Percentiles rank a stretch among this genome's conserved stretches.
These are phyloP conservation scores for Pyrenopolyporus hunteri DNA, from an alignment of 495 filamentous ascomycete species.

Conservation along the genomic window DNA sequence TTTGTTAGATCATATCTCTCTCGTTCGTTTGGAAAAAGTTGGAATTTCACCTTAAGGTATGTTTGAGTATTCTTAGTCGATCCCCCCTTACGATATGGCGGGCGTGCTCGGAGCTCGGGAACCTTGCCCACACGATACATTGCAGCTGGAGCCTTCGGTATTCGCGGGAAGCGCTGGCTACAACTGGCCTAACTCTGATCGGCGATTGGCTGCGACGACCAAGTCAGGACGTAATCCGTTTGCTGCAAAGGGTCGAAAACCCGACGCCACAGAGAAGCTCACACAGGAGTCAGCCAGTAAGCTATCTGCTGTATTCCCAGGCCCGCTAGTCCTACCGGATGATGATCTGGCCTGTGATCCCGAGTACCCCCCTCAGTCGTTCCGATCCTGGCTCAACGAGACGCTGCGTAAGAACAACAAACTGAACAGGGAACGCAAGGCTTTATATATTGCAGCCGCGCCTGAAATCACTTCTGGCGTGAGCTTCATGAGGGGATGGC, in stretches of 20 bases:
- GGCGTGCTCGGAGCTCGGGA: background rate
- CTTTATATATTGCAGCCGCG: conserved; percentile 59
- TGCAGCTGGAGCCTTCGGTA: conserved; percentile 44
- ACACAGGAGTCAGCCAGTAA: conserved; percentile 15
- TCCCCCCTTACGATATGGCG: background rate
- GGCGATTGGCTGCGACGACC: conserved; percentile 43
- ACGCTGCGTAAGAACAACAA: conserved; percentile 55
- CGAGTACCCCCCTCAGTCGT: conserved; percentile 60
- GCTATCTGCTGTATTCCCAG: conserved; percentile 56
- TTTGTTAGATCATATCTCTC: background rate
- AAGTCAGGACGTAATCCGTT: conserved; percentile 36
- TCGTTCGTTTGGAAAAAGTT: background rate
- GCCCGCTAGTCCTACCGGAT: conserved; percentile 63
- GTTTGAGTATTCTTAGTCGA: background rate
- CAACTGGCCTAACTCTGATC: conserved; percentile 25
- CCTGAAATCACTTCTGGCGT: conserved; percentile 48
- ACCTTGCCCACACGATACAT: conserved; percentile 33
- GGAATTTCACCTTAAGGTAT: background rate
- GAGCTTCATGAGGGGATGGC: conserved; percentile 49
- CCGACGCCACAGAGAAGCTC: conserved; percentile 3
- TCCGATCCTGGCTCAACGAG: conserved; percentile 60
- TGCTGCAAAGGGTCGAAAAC: background rate
- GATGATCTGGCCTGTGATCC: conserved; percentile 65
- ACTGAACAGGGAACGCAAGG: conserved; percentile 53
- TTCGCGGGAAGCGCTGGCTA: conserved; percentile 41